Base-by-base conservation (phyloP, 192 early-diverging fungal species). In the Mortierella claussenii region DNA sequence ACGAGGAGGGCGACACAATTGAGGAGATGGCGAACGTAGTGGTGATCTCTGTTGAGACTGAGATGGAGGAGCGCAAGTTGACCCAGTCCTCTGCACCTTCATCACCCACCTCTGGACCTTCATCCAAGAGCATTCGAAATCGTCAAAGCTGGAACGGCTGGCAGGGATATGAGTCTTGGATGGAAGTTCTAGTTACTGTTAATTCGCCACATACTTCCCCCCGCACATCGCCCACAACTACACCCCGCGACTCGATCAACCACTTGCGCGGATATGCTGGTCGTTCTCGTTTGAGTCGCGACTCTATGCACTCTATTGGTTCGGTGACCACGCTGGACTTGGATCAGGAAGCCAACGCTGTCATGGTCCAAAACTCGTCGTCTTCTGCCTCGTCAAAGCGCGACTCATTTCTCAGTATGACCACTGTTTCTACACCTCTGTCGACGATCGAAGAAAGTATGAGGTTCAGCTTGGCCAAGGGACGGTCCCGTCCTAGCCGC, bases 131-230 rank as follows among this genome's bases (percentile, higher is more conserved):
- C 20, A 27, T 37, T 23, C 30, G 33, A 10, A 20, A 56, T 27
- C 73, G 73, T 33, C 63, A 76, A n/a, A 67, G 64, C 28, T 76
- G 73, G 73, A 76, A 60, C 26, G 73, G 73, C 28, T 76, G 73
- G 73, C 73, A 76, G 18, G 73, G 73, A 34, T 76, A 76, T 12
- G 73, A 76, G 45, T 61, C 64, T 1, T 76, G 64, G 73, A 60
- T 76, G 51, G 73, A 66, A 43, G 73, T 76, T 9, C 46, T 76
- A 17, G 50, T 46, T 21, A 67, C 65, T 17, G 65, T 76, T 37
- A 66, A 67, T 47, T 67, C 73, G 0, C 73, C 73, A 21, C 73
- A 59, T 28, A 15, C 44, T 20, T 76, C 73, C 0, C 73, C 73
- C 10, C 56, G 64, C 45, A 40, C 52, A 31, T 67, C 73, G 23